phyloP scores from a whole-genome alignment of 805 yeast species.

The Nakazawaea molendinolei region DNA sequence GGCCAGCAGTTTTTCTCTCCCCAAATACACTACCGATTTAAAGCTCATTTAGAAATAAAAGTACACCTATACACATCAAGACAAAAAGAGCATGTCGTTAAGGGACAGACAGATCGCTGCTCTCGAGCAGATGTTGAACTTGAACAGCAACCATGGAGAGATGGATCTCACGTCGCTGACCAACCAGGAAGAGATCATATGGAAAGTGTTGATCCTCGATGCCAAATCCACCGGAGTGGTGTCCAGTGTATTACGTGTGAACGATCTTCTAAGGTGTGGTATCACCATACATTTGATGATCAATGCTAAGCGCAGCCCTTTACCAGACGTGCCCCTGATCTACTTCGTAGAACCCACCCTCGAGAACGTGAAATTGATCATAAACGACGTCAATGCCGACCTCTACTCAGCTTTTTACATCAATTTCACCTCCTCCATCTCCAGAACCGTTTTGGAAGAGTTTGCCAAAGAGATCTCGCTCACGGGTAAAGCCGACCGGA shows the following conservation, averaged over 20 bases:
- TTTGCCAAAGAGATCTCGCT: constrained; percentile 78
- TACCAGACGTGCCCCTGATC: constrained; percentile 92
- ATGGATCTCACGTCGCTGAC: constrained; percentile 48
- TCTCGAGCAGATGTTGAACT: constrained; percentile 78
- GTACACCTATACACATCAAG: not conserved
- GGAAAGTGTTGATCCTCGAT: constrained; percentile 91
- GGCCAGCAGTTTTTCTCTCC: too few relatives aligned
- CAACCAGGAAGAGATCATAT: constrained; percentile 61
- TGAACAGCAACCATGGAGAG: constrained; percentile 55
- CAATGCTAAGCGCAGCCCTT: constrained; percentile 63
- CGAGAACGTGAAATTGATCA: constrained; percentile 63
- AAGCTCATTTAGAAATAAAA: not conserved
- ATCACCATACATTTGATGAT: constrained; percentile 84
- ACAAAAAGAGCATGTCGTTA: constrained; percentile 16
- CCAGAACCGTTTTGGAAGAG: constrained; percentile 76
- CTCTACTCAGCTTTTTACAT: constrained; percentile 75
- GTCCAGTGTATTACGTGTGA: constrained; percentile 87
- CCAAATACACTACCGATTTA: not conserved
- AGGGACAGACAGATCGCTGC: constrained; percentile 38
- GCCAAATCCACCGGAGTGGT: constrained; percentile 74
- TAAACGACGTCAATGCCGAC: constrained; percentile 66
- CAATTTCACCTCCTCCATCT: constrained; percentile 78
- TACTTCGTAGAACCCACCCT: constrained; percentile 86
- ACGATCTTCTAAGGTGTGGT: constrained; percentile 84
- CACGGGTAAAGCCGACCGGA: constrained; percentile 61